Evolutionary conservation across 371 early-diverging fungal genomes (phyloP), one percentile per base, ranked within the genome.

Genomic region (Mucor mucedo): DNA sequence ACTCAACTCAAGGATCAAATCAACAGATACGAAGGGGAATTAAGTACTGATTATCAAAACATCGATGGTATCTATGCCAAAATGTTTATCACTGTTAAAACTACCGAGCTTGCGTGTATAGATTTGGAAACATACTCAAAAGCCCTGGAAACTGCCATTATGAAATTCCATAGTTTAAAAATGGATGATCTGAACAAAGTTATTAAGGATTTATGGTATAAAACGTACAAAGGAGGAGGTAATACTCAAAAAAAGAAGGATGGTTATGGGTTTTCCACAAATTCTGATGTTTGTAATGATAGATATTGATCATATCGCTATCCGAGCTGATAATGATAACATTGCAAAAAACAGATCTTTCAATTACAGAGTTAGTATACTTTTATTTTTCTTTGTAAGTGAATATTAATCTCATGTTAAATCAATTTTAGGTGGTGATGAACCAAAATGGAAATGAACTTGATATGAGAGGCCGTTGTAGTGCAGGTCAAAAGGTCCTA

Each of bases 401-500:
- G 8, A n/a, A 4, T 47, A 35, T 21, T 6, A 6, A 21, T 47
- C 1, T 47, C 8, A 14, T 44, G 5, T 21, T 21, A 21, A 21
- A 21, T 21, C 21, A 21, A 21, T 21, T 21, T 7, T 52, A 89
- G 87, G 92, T 97, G n/a, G 95, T 97, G 8, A 99, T 99, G 99
- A 74, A 92, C n/a, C 97, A 98, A 71, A 90, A 89, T 52, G 94
- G 91, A 7, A 83, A 84, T 4, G 95, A 94, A 48, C 68, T 99
- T 27, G 99, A 99, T 57, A 99, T 99, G 99, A 87, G 99, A 44
- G 98, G 98, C 2, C 84, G 99, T 54, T 98, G 98, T 72, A 95
- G 95, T 81, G 99, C 99, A 0, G 99, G 99, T 0, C 99, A 99
- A 76, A 99, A 98, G 71, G 98, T 99, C 39, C 79, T 99, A 42